A percentile compares a stretch with the other conserved stretches of the same genome.
Evolutionary conservation across 805 yeast species (phyloP).

Genomic region (Pichia paraexigua): DNA sequence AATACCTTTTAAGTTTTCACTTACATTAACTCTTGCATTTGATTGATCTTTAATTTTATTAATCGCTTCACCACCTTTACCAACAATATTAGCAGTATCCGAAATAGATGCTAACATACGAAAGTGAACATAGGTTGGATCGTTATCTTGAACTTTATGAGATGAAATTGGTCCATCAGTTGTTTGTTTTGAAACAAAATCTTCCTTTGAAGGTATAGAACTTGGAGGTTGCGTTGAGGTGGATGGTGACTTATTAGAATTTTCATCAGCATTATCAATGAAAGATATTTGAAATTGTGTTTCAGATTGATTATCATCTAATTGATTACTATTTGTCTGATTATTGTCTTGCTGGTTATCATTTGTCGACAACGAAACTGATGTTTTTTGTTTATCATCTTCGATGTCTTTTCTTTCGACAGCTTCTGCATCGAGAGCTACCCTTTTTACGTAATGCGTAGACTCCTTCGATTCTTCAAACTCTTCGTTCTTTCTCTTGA

Average conservation of each 20-base stretch:
- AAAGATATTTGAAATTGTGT: background rate
- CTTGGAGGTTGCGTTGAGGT: conserved; percentile 1
- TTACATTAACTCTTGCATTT: conserved; percentile 57
- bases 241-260: background rate
- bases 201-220: conserved; percentile 4
- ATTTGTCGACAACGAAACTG: conserved; percentile 26
- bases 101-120: conserved; percentile 70
- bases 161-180: conserved; percentile 15
- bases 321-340: background rate
- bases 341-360: background rate
- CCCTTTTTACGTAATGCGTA: conserved; percentile 52
- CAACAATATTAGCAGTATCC: conserved; percentile 70
- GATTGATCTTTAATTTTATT: conserved; percentile 56
- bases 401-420: conserved; percentile 35
- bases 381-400: conserved; percentile 36
- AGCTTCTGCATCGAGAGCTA: conserved; percentile 61
- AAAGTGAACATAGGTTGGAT: conserved; percentile 56
- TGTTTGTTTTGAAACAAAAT: background rate
- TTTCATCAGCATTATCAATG: background rate
- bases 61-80: conserved; percentile 73
- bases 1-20: conserved; percentile 62
- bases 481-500: conserved; percentile 68
- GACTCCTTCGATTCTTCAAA: conserved; percentile 24
- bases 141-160: conserved; percentile 29
- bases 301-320: background rate